A percentile compares a stretch with the other conserved stretches of the same genome.
Evolutionary conservation across 1,284 basidiomycete species (phyloP).

Genomic region (Leucoagaricus sp.): DNA sequence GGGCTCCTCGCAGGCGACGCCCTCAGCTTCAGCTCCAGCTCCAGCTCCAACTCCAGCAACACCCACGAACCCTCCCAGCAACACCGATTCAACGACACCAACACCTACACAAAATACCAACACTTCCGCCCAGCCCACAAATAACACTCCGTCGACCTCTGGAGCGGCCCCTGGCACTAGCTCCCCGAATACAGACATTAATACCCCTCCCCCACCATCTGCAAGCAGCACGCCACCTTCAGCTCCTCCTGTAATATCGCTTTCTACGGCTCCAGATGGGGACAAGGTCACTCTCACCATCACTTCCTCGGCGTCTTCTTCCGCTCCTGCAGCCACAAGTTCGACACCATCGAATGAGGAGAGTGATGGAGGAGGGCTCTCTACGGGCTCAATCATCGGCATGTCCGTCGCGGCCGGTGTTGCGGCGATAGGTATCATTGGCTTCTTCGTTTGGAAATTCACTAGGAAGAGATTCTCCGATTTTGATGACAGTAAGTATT

Average conservation of each 20-base stretch:
- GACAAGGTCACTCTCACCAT: slow-evolving; percentile 17
- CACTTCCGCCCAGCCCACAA: neutral
- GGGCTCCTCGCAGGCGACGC: neutral
- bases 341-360: slow-evolving; percentile 19
- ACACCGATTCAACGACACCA: neutral
- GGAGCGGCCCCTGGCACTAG: too few relatives aligned
- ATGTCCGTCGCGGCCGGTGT: slow-evolving; percentile 78
- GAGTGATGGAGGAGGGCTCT: slow-evolving; percentile 33
- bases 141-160: neutral
- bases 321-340: slow-evolving; percentile 9
- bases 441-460: slow-evolving; percentile 82
- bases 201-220: too few relatives aligned
- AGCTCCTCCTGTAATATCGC: neutral
- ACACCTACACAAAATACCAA: neutral
- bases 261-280: neutral
- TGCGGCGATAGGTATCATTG: slow-evolving; percentile 64
- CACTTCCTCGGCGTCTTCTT: slow-evolving; percentile 17
- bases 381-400: slow-evolving; percentile 73
- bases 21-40: neutral
- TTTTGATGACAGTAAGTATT: slow-evolving; percentile 73
- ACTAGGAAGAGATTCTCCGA: slow-evolving; percentile 72
- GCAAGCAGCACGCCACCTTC: neutral
- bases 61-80: neutral
- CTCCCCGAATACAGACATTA: too few relatives aligned
- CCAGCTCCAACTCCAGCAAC: neutral